Base-by-base conservation (phyloP, 148 eudicot species). In the Amaranthus cruentus region DNA sequence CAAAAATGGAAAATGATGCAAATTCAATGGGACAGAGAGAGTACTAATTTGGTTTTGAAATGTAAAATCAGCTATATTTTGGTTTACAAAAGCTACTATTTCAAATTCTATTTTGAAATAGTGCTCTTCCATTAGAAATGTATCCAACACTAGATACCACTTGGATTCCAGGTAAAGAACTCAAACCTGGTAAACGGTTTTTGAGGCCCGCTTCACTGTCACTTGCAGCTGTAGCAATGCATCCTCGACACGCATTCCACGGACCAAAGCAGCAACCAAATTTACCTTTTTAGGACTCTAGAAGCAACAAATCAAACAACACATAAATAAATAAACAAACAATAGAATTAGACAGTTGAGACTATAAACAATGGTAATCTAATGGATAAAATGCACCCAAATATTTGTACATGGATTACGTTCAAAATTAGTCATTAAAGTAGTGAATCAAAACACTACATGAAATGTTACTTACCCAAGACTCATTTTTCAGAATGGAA, bases 161-260 rank as follows among this genome's bases (percentile, higher is more conserved):
- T 38, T 8, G 7, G 12, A 18, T 7, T 12, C 21, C 47, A 58
- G 12, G 43, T 21, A 13, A 5, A 69, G 11, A 79, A 52, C 44
- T 52, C 77, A 70, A 69, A 93, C 98, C 97, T 89, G 92, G 80
- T 91, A 88, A 52, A 93, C 98, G 64, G 95, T 91, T 83, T 91
- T 89, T 52, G 92, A 75, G 78, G 98, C 97, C 73, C 98, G 89
- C 70, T 93, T 93, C 68, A 91, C 87, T 9, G 95, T 89, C 78
- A 93, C 88, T 83, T 93, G 98, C 86, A 93, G 81, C 84, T 93
- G 98, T 87, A 93, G 69, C 74, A 93, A 85, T 49, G 98, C 98
- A 83, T 93, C 98, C 80, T 93, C 98, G 54, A 89, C 98, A 44
- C 92, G 97, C 98, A 93, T 93, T 73, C 98, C 98, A 76, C 98